These are phyloP conservation scores for Pestalotiopsis sp. DNA, from an alignment of 2,329 filamentous ascomycete genomes.

Conservation along the genomic window DNA sequence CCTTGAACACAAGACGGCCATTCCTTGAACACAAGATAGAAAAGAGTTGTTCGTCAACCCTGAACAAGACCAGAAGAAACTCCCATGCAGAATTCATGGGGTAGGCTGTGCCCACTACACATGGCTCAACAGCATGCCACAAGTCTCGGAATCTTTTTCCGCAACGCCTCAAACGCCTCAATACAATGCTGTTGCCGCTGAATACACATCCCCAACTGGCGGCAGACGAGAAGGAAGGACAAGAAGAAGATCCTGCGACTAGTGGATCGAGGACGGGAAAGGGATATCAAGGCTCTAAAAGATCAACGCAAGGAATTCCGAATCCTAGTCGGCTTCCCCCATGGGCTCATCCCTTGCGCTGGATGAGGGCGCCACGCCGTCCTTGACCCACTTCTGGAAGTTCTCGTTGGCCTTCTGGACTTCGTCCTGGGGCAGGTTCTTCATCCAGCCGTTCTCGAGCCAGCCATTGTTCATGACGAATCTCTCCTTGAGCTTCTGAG, in stretches of 20 bases:
- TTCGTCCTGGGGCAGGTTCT: constrained; percentile 77
- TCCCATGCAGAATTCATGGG: too few relatives aligned
- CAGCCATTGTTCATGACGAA: constrained; percentile 81
- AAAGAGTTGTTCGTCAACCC: too few relatives aligned
- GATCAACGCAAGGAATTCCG: neutral
- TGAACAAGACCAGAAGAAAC: too few relatives aligned
- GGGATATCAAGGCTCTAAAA: neutral
- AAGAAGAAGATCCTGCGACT: neutral
- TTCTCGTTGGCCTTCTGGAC: constrained; percentile 75
- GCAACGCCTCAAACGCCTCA: constrained; percentile 3
- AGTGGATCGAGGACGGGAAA: neutral
- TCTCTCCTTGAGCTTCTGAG: constrained; percentile 75
- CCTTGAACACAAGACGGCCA: too few relatives aligned
- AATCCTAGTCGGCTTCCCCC: constrained; percentile 23
- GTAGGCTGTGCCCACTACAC: neutral
- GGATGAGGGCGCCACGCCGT: constrained; percentile 44
- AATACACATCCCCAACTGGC: neutral
- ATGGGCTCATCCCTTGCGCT: constrained; percentile 29
- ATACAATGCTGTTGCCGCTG: neutral
- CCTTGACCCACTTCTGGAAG: constrained; percentile 56
- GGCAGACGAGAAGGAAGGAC: neutral
- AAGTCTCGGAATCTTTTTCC: neutral
- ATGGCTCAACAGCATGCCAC: neutral
- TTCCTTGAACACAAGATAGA: too few relatives aligned
- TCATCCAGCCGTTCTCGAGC: constrained; percentile 76